Evolutionary conservation across 129 eudicot genomes (phyloP), one percentile per base, ranked within the genome.

Genomic region (Scalesia atractyloides): DNA sequence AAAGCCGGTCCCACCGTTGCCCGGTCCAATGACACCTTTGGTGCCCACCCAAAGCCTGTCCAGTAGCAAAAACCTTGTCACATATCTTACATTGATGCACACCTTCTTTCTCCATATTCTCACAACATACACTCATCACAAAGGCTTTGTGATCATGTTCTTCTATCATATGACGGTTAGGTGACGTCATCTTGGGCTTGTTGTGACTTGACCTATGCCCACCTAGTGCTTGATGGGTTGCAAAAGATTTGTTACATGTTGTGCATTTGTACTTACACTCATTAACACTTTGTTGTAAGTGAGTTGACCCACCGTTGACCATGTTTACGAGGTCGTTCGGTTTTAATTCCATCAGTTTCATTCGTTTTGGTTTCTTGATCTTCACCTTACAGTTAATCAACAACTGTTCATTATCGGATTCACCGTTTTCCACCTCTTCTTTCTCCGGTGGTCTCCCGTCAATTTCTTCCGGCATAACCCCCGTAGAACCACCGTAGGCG

Each of bases 181-280:
- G 6, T 20, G 20, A 14, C 2, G 57, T 59, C 2, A 71, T 4
- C 85, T 57, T 86, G 9, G 70, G 30, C 24, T 89, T 89, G 34
- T 86, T 81, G 51, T 86, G 96, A 70, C 89, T 82, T 0, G 91
- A 79, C 74, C 73, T 86, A 41, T 88, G 96, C 7, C 96, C 96
- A 66, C 96, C 96, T 47, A 88, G 65, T 39, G 91, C 96, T 57
- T 86, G 96, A 62, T 76, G 84, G 19, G 61, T 78, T 3, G 84
- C 15, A 70, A 88, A 88, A 59, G 81, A 63, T 76, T 76, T 88
- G 33, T 74, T 61, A 70, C 96, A 88, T n/a, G 82, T 81, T 62
- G 43, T 79, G 75, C 96, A 88, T 49, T 64, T 83, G 81, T 78
- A 86, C 63, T 83, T 85, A 53, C 80, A 83, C 16, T 52, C 58